Evolutionary conservation across 371 early-diverging fungal species (phyloP).

Genomic region (Mucor irregularis): DNA sequence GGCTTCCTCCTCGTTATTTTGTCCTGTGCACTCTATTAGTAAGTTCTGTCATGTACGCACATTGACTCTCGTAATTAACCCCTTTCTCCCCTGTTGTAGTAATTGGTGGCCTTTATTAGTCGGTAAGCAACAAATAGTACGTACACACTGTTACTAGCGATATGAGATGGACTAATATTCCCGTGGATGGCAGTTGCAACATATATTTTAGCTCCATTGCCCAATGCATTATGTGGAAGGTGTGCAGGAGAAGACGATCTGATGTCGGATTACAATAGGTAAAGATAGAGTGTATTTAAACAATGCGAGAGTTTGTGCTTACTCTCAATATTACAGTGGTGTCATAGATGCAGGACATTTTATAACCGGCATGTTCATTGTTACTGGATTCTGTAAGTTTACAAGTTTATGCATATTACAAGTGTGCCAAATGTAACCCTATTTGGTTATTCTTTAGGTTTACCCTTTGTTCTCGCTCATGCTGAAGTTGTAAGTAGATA

Average conservation of each 20-base stretch:
- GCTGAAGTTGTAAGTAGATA: conserved; percentile 58
- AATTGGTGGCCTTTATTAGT: conserved; percentile 94
- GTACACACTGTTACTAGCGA: no score
- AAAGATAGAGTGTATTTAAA: not conserved
- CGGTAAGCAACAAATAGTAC: conserved; percentile 36
- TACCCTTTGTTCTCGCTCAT: conserved; percentile 77
- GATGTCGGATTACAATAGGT: conserved; percentile 77
- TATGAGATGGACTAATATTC: not conserved
- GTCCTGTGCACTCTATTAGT: conserved; percentile 89
- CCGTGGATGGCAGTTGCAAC: conserved; percentile 62
- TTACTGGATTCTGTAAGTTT: conserved; percentile 84
- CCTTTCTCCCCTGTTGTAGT: conserved; percentile 34
- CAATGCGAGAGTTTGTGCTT: not conserved
- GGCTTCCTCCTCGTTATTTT: conserved; percentile 91
- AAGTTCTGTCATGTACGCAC: conserved; percentile 29
- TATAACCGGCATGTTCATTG: conserved; percentile 87
- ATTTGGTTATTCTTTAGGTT: conserved; percentile 27
- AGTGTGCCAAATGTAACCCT: not conserved
- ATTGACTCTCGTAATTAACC: not conserved
- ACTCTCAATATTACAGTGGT: conserved; percentile 39
- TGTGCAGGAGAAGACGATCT: conserved; percentile 74
- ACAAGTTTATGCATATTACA: not conserved
- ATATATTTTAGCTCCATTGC: conserved; percentile 87
- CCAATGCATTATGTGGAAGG: conserved; percentile 83
- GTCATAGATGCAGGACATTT: conserved; percentile 89